These are phyloP conservation scores for Cystobasidium ongulense DNA, from an alignment of 768 basidiomycete species.

Conservation along the genomic window DNA sequence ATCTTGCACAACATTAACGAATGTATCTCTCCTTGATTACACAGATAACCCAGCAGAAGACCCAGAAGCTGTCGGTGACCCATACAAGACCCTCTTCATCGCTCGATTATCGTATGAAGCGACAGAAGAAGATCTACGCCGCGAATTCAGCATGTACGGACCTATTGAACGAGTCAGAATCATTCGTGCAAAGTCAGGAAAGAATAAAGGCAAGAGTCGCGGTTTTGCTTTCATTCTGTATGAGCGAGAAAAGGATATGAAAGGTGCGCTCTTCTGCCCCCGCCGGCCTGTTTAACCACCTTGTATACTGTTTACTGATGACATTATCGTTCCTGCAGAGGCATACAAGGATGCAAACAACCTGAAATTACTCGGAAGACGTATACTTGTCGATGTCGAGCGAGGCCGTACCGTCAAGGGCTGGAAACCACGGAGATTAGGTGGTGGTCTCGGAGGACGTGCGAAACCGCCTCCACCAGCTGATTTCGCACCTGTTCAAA, in stretches of 20 bases:
- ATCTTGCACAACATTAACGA: too few species aligned
- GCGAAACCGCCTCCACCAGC: slow-evolving; percentile 53
- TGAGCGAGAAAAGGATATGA: slow-evolving; percentile 98
- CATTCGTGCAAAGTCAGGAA: slow-evolving; percentile 65
- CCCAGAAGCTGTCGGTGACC: slow-evolving; percentile 81
- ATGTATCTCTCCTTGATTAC: neutral
- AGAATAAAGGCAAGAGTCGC: slow-evolving; percentile 65
- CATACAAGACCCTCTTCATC: slow-evolving; percentile 96
- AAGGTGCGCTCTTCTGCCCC: slow-evolving; percentile 56
- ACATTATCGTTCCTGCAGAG: slow-evolving; percentile 39
- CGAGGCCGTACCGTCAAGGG: slow-evolving; percentile 94
- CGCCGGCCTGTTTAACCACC: slow-evolving; percentile 48
- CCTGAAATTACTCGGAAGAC: slow-evolving; percentile 87
- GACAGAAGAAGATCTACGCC: slow-evolving; percentile 80
- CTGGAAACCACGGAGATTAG: slow-evolving; percentile 93
- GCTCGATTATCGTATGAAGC: slow-evolving; percentile 84
- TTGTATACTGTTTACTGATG: neutral
- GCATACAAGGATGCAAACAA: slow-evolving; percentile 99
- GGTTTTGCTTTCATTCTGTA: slow-evolving; percentile 97
- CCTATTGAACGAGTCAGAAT: slow-evolving; percentile 89
- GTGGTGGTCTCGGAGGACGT: slow-evolving; percentile 97
- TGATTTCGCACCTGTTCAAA: slow-evolving; percentile 16
- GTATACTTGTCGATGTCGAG: slow-evolving; percentile 95
- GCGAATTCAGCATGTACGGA: slow-evolving; percentile 92
- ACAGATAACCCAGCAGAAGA: slow-evolving; percentile 90